Base-by-base conservation (phyloP, 441 rosid species). In the Eruca vesicaria region DNA sequence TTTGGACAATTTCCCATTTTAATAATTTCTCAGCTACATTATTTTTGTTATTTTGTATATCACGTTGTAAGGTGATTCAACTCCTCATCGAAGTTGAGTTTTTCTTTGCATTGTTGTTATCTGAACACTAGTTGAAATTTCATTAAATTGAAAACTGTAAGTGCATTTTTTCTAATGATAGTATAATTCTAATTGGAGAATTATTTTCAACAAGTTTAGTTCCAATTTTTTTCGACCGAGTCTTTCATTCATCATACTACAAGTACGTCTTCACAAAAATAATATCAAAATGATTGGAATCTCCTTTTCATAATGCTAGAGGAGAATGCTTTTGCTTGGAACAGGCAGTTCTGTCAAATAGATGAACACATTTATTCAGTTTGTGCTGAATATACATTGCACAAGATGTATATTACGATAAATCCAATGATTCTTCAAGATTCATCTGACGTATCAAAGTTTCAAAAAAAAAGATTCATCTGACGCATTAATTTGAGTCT, bases 1-100 rank as follows among this genome's bases (percentile, higher is more conserved):
- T 70, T 71, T 70, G 31, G 60, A 57, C 72, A 43, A 8, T 26
- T 63, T 69, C 79, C 41, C 52, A 14, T 36, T 20, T 15, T 38
- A 11, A 29, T 20, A 19, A 19, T 14, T 12, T 65, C 7, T 41
- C 14, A 28, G 3, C 19, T 26, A 18, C 9, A 67, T 8, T 67
- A 35, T 68, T 55, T n/a, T 53, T 62, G 9, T 36, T 63, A 26
- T 36, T n/a, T 68, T 68, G 48, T 19, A 55, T 36, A 3, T 55
- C 63, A 35, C 29, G 63, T 52, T 68, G 69, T 67, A 36, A 75
- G 29, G 18, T 61, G 57, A 61, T 63, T 52, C 21, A 36, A n/a
- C 9, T 28, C 33, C 62, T 57, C 33, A 57, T 14, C 18, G 18
- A 57, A 57, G 33, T 57, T 57, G 33, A 57, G 62, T 57, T 26